Evolutionary conservation across 1,284 basidiomycete genomes (phyloP).

Genomic region (Anthracocystis panici-leucophaei): DNA sequence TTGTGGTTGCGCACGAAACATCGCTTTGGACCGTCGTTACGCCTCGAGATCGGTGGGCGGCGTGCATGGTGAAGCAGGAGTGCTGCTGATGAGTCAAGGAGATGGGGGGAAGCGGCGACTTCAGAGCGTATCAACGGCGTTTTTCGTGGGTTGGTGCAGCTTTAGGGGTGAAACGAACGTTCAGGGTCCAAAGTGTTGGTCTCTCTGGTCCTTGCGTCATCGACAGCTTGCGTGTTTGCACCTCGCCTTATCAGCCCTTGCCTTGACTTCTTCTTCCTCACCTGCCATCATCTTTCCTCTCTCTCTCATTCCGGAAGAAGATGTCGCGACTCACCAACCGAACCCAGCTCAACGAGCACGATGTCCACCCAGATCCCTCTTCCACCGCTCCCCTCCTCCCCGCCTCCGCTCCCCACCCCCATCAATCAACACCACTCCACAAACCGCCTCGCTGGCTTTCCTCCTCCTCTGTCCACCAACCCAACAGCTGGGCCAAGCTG

Average conservation of each 20-base stretch:
- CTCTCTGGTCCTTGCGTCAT: conserved; percentile 5
- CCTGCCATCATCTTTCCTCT: background rate
- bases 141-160: no score
- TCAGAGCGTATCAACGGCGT: no score
- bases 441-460: conserved; percentile 41
- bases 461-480: background rate
- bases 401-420: conserved; percentile 32
- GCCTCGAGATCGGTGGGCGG: no score
- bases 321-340: conserved; percentile 25
- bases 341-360: conserved; percentile 15
- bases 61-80: no score
- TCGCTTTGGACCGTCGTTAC: no score
- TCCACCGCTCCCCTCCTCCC: conserved; percentile 27
- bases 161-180: no score
- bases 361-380: conserved; percentile 39
- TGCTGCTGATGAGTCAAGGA: no score
- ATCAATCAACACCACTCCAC: conserved; percentile 43
- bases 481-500: conserved; percentile 47
- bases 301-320: background rate
- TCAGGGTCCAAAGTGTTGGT: conserved; percentile 12
- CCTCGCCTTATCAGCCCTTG: background rate
- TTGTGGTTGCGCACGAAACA: no score
- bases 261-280: background rate
- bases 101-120: background rate
- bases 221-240: background rate